These are phyloP conservation scores for carrot (Daucus carota) DNA, from an alignment of 129 eudicot species.

Conservation along the genomic window DH1_v3.0 NC_030384.2:42978001-42978500, in stretches of 20 bases:
- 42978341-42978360: slow-evolving; percentile 99
- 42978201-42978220: slow-evolving; percentile 25
- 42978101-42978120: slow-evolving; percentile 77
- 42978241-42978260: not conserved
- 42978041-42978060: slow-evolving; percentile 3
- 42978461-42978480: slow-evolving; percentile 85
- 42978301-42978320: slow-evolving; percentile 96
- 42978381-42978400: slow-evolving; percentile 57
- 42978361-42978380: slow-evolving; percentile 77
- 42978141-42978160: slow-evolving; percentile 64
- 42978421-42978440: slow-evolving; percentile 38
- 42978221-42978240: slow-evolving; percentile 10
- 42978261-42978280: slow-evolving; percentile 23
- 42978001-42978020: not conserved
- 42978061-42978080: slow-evolving; percentile 67
- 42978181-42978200: slow-evolving; percentile 85
- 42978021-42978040: not conserved
- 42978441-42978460: slow-evolving; percentile 61
- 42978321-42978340: slow-evolving; percentile 99
- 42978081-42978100: slow-evolving; percentile 94
- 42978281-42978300: slow-evolving; percentile 93
- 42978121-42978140: slow-evolving; percentile 98
- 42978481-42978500: slow-evolving; percentile 94
- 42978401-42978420: slow-evolving; percentile 31
- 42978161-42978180: slow-evolving; percentile 39